Base-by-base conservation (phyloP, 2,329 filamentous ascomycete genomes). In the Tolypocladium pustulatum region DNA sequence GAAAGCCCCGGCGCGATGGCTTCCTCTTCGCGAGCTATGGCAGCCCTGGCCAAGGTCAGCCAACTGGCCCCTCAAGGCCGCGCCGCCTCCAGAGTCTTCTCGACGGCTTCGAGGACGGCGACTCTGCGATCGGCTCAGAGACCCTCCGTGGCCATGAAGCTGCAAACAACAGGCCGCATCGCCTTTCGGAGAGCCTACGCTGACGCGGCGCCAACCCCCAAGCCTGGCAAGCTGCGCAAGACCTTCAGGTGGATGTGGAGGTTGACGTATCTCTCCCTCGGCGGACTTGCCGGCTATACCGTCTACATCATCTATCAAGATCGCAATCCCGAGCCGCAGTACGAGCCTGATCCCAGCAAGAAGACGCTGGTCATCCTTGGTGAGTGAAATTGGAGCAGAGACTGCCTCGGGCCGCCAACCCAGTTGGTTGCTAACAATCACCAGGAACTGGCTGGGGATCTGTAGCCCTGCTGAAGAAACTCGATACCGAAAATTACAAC, bases 401-500 rank as follows among this genome's bases (percentile, higher is more conserved):
- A 3, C 15, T 30, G 20, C 20, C 7, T 20, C 25, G 46, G 25
- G 3, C n/a, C n/a, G 15, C 25, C 27, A 32, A 8, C 3, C 4
- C 9, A n/a, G 27, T 9, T 7, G 10, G 25, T 32, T 30, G 46
- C 46, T 51, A 55, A 38, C 70, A 58, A 70, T 65, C 51, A 15
- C 62, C 38, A 97, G 93, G 93, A 70, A 96, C 92, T 67, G 94
- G 94, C 67, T 99, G 94, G 94, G 94, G 79, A 67, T 91, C 93
- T 51, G 91, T 99, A 69, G 95, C 93, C 61, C 86, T 99, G 61
- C 85, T 99, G 65, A 99, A 99, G 85, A 97, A 96, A 74, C 89
- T 99, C 75, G 92, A 99, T 72, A 97, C 93, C 62, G 90, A 96
- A 75, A 96, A 97, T 83, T 99, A 97, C 85, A 97, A 99, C 75